Evolutionary conservation across 768 basidiomycete species (phyloP), one percentile per base, ranked within the genome.

Genomic region (Sarcodon sp.): DNA sequence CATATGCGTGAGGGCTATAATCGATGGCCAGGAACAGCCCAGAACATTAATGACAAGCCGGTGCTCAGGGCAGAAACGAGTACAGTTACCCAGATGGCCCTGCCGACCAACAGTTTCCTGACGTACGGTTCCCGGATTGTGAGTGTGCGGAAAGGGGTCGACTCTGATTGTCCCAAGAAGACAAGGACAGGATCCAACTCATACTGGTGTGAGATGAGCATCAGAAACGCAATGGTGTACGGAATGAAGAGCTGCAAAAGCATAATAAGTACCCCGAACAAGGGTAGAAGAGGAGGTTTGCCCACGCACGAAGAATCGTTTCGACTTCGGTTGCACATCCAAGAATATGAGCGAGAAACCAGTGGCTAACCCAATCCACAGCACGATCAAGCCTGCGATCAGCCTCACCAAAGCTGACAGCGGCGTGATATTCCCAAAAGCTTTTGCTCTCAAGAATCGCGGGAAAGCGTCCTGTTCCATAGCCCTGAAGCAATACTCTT

Each of bases 401-500:
- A 99, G 79, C 49, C 94, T 74, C 13, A 92, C 82, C 46, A 96
- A 76, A 0, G 88, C 81, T 16, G 87, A 87, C 54, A 96, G 73
- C 13, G 93, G 91, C 2, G 96, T 97, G 47, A 99, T 68, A 64
- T 98, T 99, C 31, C 91, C 90, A 59, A 97, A 98, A n/a, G 93
- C 93, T 67, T 98, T 99, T 2, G 89, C 83, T 50, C 96, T 76
- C 44, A 99, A 70, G 74, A 99, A 98, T 5, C 94, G 77, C 38
- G 88, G 89, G 68, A 88, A 91, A 13, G 88, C 89, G 54, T 91
- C 88, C 64, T 93, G 89, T 58, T 96, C 92, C 83, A 97, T 91
- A 0, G 89, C 88, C 43, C 87, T 78, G 75, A 92, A 94, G 61
- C 90, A 89, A 60, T 94, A 96, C 60, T 96, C 91, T 69, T 98